phyloP scores from a whole-genome alignment of 306 rosid genomes.

The Medicago truncatula region DNA sequence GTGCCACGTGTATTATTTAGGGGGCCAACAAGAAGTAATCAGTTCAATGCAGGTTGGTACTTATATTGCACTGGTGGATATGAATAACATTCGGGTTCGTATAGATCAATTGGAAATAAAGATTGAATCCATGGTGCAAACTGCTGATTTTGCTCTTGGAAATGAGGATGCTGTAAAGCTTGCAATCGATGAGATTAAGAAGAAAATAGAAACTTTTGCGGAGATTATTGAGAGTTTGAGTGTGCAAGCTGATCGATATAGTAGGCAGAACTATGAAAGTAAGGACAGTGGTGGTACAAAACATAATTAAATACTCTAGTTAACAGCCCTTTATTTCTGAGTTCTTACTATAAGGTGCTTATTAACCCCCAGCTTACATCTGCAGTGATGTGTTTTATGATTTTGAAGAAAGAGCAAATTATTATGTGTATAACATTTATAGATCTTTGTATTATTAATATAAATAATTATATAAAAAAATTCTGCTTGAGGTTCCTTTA shows the following conservation, averaged over 20 bases:
- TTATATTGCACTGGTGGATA: constrained; percentile 59
- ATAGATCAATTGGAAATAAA: constrained; percentile 57
- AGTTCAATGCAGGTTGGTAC: constrained; percentile 67
- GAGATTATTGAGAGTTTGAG: constrained; percentile 65
- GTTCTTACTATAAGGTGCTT: too few species aligned
- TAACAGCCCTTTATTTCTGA: constrained; percentile 6
- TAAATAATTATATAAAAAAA: not conserved
- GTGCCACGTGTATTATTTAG: too few species aligned
- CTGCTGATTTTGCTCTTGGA: constrained; percentile 68
- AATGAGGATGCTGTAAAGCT: constrained; percentile 74
- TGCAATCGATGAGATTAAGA: constrained; percentile 82
- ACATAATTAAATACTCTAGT: constrained; percentile 53
- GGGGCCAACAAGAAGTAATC: constrained; percentile 60
- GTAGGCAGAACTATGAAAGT: constrained; percentile 67
- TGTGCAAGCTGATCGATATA: constrained; percentile 67
- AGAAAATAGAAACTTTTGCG: constrained; percentile 63
- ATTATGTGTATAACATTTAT: constrained; percentile 39
- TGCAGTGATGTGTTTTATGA: not conserved
- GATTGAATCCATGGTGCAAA: constrained; percentile 58
- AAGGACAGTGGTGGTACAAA: constrained; percentile 71
- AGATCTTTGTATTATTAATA: not conserved
- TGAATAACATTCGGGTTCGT: constrained; percentile 61
- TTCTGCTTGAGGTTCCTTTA: constrained; percentile 5
- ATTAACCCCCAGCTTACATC: constrained; percentile 37
- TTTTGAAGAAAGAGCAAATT: constrained; percentile 24